These are phyloP conservation scores for Dactylellina sp. DNA, from an alignment of 2,329 filamentous ascomycete genomes.

Conservation along the genomic window DNA sequence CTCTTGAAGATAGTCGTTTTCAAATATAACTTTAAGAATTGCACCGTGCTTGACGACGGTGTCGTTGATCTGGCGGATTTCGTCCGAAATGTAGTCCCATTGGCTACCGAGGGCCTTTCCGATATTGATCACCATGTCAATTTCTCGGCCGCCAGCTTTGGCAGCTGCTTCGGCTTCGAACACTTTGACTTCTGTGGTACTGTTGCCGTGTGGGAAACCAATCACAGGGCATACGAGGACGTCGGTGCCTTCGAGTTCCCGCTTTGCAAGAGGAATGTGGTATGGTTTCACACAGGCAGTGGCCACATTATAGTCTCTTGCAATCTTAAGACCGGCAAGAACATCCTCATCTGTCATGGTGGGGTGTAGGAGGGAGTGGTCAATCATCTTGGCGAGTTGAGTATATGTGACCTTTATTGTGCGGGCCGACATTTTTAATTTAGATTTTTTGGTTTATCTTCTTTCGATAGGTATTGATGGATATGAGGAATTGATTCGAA, in stretches of 20 bases:
- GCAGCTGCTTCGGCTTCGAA: constrained; percentile 68
- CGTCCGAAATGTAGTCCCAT: constrained; percentile 70
- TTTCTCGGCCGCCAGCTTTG: constrained; percentile 67
- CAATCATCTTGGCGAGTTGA: constrained; percentile 69
- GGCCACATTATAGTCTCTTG: constrained; percentile 67
- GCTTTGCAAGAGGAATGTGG: constrained; percentile 66
- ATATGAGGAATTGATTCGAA: no score
- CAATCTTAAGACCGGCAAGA: constrained; percentile 66
- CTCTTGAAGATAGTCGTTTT: constrained; percentile 70
- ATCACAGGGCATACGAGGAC: constrained; percentile 71
- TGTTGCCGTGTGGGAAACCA: constrained; percentile 73
- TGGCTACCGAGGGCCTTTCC: constrained; percentile 71
- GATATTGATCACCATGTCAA: constrained; percentile 73
- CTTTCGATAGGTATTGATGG: neutral
- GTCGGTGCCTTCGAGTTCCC: constrained; percentile 66
- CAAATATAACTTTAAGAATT: constrained; percentile 73
- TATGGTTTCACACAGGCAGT: constrained; percentile 73
- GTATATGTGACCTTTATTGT: constrained; percentile 40
- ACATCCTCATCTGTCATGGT: constrained; percentile 72
- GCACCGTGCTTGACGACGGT: constrained; percentile 66
- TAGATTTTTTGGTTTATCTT: no score
- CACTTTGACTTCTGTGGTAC: constrained; percentile 69
- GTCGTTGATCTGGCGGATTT: constrained; percentile 68
- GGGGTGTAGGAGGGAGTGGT: constrained; percentile 73
- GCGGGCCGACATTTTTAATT: constrained; percentile 37